Percentiles rank a stretch among this genome's conserved stretches.
Evolutionary conservation across 768 basidiomycete species (phyloP).

Genomic region (Podaxis sp.): DNA sequence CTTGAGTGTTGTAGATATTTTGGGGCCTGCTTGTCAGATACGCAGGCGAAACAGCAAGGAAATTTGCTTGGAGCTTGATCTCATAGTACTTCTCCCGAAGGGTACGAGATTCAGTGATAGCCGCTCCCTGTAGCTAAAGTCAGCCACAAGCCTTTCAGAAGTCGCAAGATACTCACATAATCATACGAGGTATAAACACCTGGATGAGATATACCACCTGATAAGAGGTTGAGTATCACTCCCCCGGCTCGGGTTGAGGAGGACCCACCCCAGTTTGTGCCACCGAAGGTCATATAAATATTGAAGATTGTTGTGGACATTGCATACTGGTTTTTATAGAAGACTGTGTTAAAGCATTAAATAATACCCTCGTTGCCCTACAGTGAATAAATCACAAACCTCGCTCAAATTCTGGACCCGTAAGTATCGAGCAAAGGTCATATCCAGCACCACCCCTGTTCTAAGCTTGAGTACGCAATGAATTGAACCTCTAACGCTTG

Average conservation of each 20-base stretch:
- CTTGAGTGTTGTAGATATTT: constrained; percentile 38
- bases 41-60: constrained; percentile 48
- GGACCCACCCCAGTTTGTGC: constrained; percentile 49
- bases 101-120: constrained; percentile 50
- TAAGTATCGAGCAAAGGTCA: constrained; percentile 29
- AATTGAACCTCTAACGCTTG: neutral
- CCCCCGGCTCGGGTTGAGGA: constrained; percentile 31
- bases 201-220: constrained; percentile 14
- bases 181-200: constrained; percentile 46
- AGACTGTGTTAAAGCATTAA: constrained; percentile 28
- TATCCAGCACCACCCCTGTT: constrained; percentile 43
- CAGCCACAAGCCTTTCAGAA: neutral
- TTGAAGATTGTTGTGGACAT: constrained; percentile 47
- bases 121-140: constrained; percentile 35
- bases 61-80: constrained; percentile 49
- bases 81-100: constrained; percentile 55
- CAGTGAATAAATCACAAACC: constrained; percentile 22
- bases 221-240: neutral
- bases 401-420: constrained; percentile 44
- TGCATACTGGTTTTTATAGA: constrained; percentile 46
- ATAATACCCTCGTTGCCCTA: neutral
- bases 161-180: constrained; percentile 28
- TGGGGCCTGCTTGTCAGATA: constrained; percentile 46
- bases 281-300: constrained; percentile 51
- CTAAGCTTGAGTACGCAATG: neutral